These are phyloP conservation scores for Cyberlindnera maclurae DNA, from an alignment of 805 yeast species.

Conservation along the genomic window DNA sequence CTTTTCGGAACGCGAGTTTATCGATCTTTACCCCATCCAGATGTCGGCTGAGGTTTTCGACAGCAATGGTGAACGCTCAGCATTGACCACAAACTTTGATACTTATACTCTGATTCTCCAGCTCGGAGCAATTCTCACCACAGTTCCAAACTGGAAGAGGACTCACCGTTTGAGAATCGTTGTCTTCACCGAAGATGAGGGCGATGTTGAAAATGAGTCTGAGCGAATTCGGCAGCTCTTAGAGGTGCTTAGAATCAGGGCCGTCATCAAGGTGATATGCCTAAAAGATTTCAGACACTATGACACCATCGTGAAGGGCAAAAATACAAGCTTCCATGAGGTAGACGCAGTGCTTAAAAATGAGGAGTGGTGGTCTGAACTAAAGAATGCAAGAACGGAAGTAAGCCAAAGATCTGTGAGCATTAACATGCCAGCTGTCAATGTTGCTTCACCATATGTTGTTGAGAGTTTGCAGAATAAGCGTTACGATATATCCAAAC, in stretches of 20 bases:
- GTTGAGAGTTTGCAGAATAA: slow-evolving; percentile 21
- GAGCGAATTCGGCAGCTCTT: slow-evolving; percentile 55
- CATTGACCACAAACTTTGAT: slow-evolving; percentile 85
- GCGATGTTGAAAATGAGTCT: slow-evolving; percentile 66
- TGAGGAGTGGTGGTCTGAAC: slow-evolving; percentile 86
- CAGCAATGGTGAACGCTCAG: slow-evolving; percentile 55
- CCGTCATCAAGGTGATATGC: slow-evolving; percentile 69
- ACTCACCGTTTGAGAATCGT: slow-evolving; percentile 73
- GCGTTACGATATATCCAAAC: slow-evolving; percentile 43
- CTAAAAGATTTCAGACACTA: slow-evolving; percentile 54
- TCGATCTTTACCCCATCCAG: slow-evolving; percentile 94
- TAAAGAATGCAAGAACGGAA: slow-evolving; percentile 46
- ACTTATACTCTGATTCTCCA: slow-evolving; percentile 92
- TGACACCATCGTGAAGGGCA: slow-evolving; percentile 72
- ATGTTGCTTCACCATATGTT: slow-evolving; percentile 25
- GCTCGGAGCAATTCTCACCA: slow-evolving; percentile 84
- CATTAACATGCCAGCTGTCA: slow-evolving; percentile 28
- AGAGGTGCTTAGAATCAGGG: slow-evolving; percentile 75
- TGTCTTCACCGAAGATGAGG: slow-evolving; percentile 75
- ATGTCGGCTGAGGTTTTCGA: slow-evolving; percentile 81
- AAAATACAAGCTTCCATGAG: slow-evolving; percentile 32
- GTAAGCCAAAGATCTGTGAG: slow-evolving; percentile 8
- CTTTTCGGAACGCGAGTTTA: slow-evolving; percentile 39
- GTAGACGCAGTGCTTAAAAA: slow-evolving; percentile 44
- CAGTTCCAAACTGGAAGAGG: slow-evolving; percentile 89